Conservation (phyloP, 768 basidiomycete species). For the Lentinula guzmanii region DNA sequence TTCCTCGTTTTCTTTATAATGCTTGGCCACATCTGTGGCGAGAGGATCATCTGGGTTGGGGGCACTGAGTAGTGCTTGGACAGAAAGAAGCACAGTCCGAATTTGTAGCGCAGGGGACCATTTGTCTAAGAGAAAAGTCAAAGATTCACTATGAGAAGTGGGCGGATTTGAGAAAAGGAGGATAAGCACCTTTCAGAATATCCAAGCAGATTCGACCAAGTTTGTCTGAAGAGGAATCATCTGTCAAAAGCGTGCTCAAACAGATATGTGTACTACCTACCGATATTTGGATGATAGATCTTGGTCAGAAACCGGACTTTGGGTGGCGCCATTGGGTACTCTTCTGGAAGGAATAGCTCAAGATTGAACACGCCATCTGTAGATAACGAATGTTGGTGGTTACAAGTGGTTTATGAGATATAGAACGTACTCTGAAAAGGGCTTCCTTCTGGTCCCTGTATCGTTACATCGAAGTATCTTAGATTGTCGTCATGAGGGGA, state of each 20-base stretch:
- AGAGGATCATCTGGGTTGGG: conserved; percentile 97
- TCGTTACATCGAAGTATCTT: conserved; percentile 97
- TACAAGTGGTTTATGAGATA: too few relatives aligned
- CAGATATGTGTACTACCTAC: conserved; percentile 39
- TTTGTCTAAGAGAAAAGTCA: conserved; percentile 59
- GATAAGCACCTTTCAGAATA: conserved; percentile 81
- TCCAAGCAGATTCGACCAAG: conserved; percentile 97
- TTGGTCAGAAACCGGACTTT: conserved; percentile 97
- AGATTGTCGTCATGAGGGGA: conserved; percentile 95
- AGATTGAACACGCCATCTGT: conserved; percentile 88
- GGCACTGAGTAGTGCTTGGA: conserved; percentile 93
- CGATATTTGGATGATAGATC: conserved; percentile 99
- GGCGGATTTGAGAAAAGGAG: neutral
- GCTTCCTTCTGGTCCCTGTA: conserved; percentile 90
- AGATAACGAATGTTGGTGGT: neutral
- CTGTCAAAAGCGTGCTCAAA: neutral
- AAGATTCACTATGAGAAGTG: neutral
- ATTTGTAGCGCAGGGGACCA: conserved; percentile 99
- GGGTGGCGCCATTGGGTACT: conserved; percentile 99
- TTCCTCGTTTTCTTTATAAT: conserved; percentile 96
- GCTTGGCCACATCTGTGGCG: conserved; percentile 93
- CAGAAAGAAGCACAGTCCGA: conserved; percentile 91
- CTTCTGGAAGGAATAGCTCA: conserved; percentile 97
- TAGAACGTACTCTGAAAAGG: conserved; percentile 71
- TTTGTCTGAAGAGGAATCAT: conserved; percentile 59